A percentile compares a stretch with the other conserved stretches of the same genome.
Evolutionary conservation across 345 rosid species (phyloP).

Genomic region (Citrus unshiu): DNA sequence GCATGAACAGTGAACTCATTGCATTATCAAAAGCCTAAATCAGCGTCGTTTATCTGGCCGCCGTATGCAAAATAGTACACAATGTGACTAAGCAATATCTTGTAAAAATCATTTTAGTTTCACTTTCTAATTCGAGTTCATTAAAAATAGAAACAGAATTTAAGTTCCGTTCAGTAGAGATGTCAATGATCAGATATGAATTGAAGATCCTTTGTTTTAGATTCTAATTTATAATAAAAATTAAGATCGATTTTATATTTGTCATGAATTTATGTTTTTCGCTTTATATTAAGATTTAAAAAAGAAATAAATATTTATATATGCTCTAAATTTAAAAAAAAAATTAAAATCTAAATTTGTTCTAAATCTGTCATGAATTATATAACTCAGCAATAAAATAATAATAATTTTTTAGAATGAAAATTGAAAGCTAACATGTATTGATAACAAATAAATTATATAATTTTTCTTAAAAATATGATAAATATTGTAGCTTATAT

Average conservation of each 20-base stretch:
- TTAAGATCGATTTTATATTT: too few relatives aligned
- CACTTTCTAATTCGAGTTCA: neutral
- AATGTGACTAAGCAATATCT: neutral
- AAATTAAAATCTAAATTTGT: too few relatives aligned
- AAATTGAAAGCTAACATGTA: too few relatives aligned
- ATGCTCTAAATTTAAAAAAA: accelerated
- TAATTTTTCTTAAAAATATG: too few relatives aligned
- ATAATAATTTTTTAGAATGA: too few relatives aligned
- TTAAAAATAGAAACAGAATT: neutral
- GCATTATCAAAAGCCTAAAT: neutral
- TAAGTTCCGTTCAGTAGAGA: neutral
- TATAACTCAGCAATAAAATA: too few relatives aligned
- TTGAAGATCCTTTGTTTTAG: accelerated
- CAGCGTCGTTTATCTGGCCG: neutral
- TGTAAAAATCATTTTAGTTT: neutral
- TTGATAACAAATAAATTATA: too few relatives aligned
- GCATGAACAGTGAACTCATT: too few relatives aligned
- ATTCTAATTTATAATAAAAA: too few relatives aligned
- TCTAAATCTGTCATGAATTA: too few relatives aligned
- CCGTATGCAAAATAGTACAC: neutral
- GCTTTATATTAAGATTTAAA: accelerated
- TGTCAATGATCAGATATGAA: accelerated
- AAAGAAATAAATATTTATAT: too few relatives aligned
- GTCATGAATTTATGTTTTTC: accelerated
- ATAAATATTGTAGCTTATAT: too few relatives aligned